Evolutionary conservation across 352 stramenopile species (phyloP).

Genomic region (Phytophthora syringae): DNA sequence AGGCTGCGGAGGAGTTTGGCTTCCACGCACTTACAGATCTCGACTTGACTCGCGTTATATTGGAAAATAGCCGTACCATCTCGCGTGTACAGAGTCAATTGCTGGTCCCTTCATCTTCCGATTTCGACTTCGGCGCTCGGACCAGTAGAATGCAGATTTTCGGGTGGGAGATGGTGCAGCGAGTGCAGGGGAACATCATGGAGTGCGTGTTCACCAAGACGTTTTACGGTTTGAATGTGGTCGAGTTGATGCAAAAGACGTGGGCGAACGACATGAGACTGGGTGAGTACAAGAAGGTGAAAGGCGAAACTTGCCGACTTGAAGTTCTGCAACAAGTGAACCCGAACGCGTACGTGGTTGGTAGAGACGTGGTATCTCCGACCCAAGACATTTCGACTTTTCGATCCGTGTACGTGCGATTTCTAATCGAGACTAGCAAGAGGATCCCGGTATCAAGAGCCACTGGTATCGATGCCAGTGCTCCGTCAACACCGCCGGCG

Average conservation of each 20-base stretch:
- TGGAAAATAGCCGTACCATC: constrained; percentile 39
- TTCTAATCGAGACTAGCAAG: constrained; percentile 42
- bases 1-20: constrained; percentile 37
- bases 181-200: constrained; percentile 29
- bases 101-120: constrained; percentile 25
- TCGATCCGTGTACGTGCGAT: constrained; percentile 49
- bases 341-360: constrained; percentile 42
- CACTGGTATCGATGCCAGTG: constrained; percentile 23
- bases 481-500: constrained; percentile 11
- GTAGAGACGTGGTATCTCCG: constrained; percentile 41
- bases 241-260: constrained; percentile 37
- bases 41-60: constrained; percentile 37
- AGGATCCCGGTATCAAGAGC: constrained; percentile 12
- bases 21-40: constrained; percentile 40
- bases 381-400: constrained; percentile 38
- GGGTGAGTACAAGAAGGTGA: constrained; percentile 41
- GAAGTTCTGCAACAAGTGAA: constrained; percentile 47
- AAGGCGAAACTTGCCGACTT: constrained; percentile 43
- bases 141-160: constrained; percentile 30
- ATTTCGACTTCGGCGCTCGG: constrained; percentile 21
- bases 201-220: constrained; percentile 44
- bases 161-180: constrained; percentile 40
- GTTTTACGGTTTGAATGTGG: constrained; percentile 33
- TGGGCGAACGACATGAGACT: constrained; percentile 38
- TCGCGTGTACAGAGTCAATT: constrained; percentile 29